Percentiles rank a stretch among this genome's conserved stretches.
Evolutionary conservation across 129 eudicot species (phyloP).

Genomic region (Glebionis coronaria): DNA sequence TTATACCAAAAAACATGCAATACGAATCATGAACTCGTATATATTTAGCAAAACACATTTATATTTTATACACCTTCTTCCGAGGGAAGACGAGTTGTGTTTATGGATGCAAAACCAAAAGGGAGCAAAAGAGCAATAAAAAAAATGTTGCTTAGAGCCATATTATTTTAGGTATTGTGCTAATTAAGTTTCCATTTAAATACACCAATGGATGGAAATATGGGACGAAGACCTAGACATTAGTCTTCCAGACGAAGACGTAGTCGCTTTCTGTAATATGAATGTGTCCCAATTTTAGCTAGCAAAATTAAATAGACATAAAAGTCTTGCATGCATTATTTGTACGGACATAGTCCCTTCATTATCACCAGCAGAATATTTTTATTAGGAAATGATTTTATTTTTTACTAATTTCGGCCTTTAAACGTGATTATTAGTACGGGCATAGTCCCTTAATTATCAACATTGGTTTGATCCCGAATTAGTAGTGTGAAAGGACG

Average conservation of each 20-base stretch:
- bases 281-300: background rate
- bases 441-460: too few relatives aligned
- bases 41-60: background rate
- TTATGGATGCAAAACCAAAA: constrained; percentile 22
- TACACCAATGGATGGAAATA: background rate
- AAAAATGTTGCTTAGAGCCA: constrained; percentile 9
- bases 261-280: background rate
- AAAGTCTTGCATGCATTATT: background rate
- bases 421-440: too few relatives aligned
- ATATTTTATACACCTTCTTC: constrained; percentile 25
- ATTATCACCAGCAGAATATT: background rate
- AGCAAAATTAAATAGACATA: background rate
- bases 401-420: too few relatives aligned
- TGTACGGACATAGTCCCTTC: background rate
- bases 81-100: constrained; percentile 19
- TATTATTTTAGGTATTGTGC: background rate
- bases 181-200: background rate
- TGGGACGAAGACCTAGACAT: background rate
- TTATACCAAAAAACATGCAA: background rate
- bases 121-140: constrained; percentile 15
- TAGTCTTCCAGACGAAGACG: background rate
- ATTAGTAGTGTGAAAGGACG: too few relatives aligned
- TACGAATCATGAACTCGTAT: background rate
- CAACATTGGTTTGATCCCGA: too few relatives aligned
- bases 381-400: too few relatives aligned